phyloP scores from a whole-genome alignment of 345 rosid genomes.

The Acer saccharum region DNA sequence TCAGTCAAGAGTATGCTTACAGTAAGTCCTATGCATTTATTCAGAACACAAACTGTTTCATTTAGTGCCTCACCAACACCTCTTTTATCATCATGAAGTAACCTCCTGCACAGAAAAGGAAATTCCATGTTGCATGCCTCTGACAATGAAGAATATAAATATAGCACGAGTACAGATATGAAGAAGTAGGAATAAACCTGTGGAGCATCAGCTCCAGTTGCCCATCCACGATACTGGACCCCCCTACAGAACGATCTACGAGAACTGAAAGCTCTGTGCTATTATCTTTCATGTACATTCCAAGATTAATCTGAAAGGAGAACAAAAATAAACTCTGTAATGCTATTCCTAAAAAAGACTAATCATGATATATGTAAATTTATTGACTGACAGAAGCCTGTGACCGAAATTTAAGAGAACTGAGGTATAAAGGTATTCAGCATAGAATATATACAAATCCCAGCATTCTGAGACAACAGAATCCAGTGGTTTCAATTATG shows the following conservation, averaged over 20 bases:
- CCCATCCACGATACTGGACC: conserved; percentile 67
- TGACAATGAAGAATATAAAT: background rate
- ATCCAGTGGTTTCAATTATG: background rate
- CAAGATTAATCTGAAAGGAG: conserved; percentile 53
- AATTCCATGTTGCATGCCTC: background rate
- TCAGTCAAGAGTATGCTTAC: conserved; percentile 33
- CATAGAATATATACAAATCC: background rate
- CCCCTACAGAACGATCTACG: conserved; percentile 72
- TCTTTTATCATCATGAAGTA: conserved; percentile 63
- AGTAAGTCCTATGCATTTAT: conserved; percentile 62
- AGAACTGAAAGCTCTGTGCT: conserved; percentile 55
- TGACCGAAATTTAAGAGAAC: background rate
- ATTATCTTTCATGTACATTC: conserved; percentile 55
- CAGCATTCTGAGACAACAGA: background rate
- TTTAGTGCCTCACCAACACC: conserved; percentile 70
- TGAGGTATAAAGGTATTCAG: background rate
- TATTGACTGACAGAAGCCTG: background rate
- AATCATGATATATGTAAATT: background rate
- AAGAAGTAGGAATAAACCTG: conserved; percentile 35
- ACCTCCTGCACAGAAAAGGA: conserved; percentile 46
- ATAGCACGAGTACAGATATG: background rate
- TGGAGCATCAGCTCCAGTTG: conserved; percentile 74
- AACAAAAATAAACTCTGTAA: conserved; percentile 1
- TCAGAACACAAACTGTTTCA: conserved; percentile 57
- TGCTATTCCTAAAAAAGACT: background rate